Evolutionary conservation across 495 filamentous ascomycete species (phyloP).

Genomic region (Parathielavia hyrcaniae): DNA sequence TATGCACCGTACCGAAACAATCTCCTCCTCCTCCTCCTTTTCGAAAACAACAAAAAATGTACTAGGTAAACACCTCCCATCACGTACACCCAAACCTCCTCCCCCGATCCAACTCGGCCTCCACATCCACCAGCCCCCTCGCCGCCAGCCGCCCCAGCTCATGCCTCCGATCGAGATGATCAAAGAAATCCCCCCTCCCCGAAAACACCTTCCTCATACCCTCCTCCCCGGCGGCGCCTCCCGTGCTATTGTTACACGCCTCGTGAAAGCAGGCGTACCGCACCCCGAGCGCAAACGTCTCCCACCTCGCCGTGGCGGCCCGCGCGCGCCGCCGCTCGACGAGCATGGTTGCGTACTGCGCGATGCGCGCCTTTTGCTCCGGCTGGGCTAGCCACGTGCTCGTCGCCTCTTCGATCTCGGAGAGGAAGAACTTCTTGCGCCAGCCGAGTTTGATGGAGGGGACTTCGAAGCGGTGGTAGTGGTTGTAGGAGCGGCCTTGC

Average conservation of each 20-base stretch:
- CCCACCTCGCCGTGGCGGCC: slow-evolving; percentile 29
- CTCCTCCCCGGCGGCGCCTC: background rate
- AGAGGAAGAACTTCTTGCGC: slow-evolving; percentile 21
- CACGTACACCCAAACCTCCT: slow-evolving; percentile 27
- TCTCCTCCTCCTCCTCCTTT: background rate
- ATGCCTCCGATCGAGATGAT: slow-evolving; percentile 27
- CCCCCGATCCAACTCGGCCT: slow-evolving; percentile 28
- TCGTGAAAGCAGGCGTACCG: slow-evolving; percentile 28
- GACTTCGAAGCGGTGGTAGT: slow-evolving; percentile 31
- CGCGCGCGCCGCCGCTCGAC: slow-evolving; percentile 22
- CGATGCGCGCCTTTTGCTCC: slow-evolving; percentile 17
- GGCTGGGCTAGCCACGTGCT: slow-evolving; percentile 19
- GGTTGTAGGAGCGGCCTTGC: slow-evolving; percentile 20
- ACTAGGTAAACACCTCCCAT: no score
- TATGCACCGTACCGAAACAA: background rate
- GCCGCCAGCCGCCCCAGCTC: slow-evolving; percentile 16
- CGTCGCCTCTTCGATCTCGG: slow-evolving; percentile 29
- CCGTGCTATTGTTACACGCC: slow-evolving; percentile 13
- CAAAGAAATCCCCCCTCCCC: slow-evolving; percentile 27
- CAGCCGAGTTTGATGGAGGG: slow-evolving; percentile 24
- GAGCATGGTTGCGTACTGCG: slow-evolving; percentile 21
- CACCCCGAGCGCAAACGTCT: slow-evolving; percentile 32
- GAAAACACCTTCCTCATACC: slow-evolving; percentile 12
- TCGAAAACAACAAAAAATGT: background rate
- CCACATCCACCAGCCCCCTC: slow-evolving; percentile 22